Percentiles rank a stretch among this genome's conserved stretches.
Evolutionary conservation across 345 rosid genomes (phyloP).

Genomic region (Brassica cretica): DNA sequence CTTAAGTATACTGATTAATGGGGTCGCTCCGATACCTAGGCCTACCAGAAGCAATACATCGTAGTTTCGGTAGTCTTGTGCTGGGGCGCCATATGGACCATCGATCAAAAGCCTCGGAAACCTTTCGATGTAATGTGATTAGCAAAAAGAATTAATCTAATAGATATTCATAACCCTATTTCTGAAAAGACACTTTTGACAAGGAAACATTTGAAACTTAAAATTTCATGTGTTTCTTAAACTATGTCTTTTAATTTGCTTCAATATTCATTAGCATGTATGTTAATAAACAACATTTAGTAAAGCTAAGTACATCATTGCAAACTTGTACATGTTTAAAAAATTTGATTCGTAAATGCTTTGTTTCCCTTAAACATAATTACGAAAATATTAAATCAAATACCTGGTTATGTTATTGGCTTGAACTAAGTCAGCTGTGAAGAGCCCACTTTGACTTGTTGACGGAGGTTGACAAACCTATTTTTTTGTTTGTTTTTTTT

Average conservation of each 20-base stretch:
- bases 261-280: background rate
- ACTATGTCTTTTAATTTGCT: background rate
- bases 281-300: background rate
- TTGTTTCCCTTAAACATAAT: background rate
- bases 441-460: constrained; percentile 56
- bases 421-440: constrained; percentile 52
- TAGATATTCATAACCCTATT: too few species aligned
- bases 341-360: background rate
- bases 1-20: constrained; percentile 73
- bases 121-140: constrained; percentile 38
- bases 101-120: constrained; percentile 70
- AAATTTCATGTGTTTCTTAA: background rate
- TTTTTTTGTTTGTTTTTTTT: background rate
- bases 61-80: constrained; percentile 75
- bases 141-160: too few species aligned
- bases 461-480: constrained; percentile 68
- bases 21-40: constrained; percentile 83
- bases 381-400: background rate
- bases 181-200: background rate
- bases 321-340: background rate
- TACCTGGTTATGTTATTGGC: constrained; percentile 54
- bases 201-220: background rate
- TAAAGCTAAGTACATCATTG: background rate
- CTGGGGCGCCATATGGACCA: constrained; percentile 85
- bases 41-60: constrained; percentile 80